Base-by-base conservation (phyloP, 2,329 filamentous ascomycete species). In the Fusarium buxicola region DNA sequence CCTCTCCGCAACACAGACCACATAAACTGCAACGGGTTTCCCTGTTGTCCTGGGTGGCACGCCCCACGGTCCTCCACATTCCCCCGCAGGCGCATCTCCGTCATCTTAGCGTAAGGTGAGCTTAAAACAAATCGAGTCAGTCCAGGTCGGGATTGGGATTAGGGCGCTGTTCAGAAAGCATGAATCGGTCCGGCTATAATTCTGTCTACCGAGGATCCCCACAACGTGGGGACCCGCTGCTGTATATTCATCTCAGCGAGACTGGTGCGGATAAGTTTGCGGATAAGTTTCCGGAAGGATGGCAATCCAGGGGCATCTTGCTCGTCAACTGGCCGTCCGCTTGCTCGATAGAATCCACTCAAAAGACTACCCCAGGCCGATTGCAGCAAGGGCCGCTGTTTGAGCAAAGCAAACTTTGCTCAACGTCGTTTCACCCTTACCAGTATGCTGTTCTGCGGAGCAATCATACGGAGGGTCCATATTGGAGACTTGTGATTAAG, bases 161-260 rank as follows among this genome's bases (percentile, higher is more conserved):
- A 43, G 38, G 35, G 31, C 24, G 24, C 28, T 32, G 30, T 41
- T 39, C 32, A 24, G 43, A n/a, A 41, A 38, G 27, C 16, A 39
- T 41, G 49, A 58, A 45, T 70, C 63, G 65, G 67, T 38, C 68
- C 68, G 68, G 67, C 56, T 63, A 51, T 55, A 63, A 32, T 60
- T 70, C 63, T 65, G 41, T 39, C 41, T 35, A 31, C 66, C 62
- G 59, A 59, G n/a, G n/a, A 25, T 35, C 50, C 28, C 60, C 62
- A 58, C 61, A 38, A 25, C 55, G 38, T 18, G 32, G 55, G 38
- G 54, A 34, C 4, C 4, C 35, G 5, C 31, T 45, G 13, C 44
- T 46, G 36, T 21, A 44, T 49, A 44, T 49, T 61, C 16, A 47
- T 39, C 30, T 21, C 12, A 31, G 27, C 27, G 43, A 45, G 27